phyloP scores from a whole-genome alignment of 306 rosid species.

The Lathyrus oleraceus region DNA sequence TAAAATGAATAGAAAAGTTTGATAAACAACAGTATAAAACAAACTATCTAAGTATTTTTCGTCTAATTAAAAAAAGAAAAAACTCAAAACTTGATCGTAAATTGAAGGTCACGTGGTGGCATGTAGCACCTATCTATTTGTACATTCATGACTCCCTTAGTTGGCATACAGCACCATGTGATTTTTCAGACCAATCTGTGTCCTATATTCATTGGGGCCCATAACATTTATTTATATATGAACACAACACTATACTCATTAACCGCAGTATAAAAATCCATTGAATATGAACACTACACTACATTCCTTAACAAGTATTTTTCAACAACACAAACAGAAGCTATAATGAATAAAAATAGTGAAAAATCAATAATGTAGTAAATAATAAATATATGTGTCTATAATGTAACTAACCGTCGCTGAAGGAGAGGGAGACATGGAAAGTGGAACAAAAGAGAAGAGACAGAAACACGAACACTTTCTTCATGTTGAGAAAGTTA shows the following conservation, averaged over 20 bases:
- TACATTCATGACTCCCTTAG: not conserved
- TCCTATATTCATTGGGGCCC: conserved; percentile 32
- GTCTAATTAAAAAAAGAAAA: too few relatives aligned
- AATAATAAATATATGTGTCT: not conserved
- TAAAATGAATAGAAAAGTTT: not conserved
- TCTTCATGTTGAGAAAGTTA: conserved; percentile 35
- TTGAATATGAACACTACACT: not conserved
- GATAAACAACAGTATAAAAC: too few relatives aligned
- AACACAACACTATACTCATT: not conserved
- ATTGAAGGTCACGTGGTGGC: conserved; percentile 12
- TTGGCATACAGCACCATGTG: conserved; percentile 44
- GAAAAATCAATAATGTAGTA: not conserved
- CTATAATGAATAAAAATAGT: not conserved
- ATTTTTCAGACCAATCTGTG: conserved; percentile 31
- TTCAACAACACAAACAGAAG: not conserved
- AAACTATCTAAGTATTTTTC: too few relatives aligned
- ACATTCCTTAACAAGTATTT: not conserved
- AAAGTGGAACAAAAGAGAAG: conserved; percentile 57
- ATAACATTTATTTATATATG: not conserved
- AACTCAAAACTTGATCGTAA: too few relatives aligned
- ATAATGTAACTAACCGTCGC: conserved; percentile 59
- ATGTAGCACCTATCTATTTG: conserved; percentile 6
- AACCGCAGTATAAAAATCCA: not conserved
- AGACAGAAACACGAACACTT: conserved; percentile 41
- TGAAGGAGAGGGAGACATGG: conserved; percentile 55